phyloP scores from a whole-genome alignment of 2,329 filamentous ascomycete species.

The Venturia carpophila region DNA sequence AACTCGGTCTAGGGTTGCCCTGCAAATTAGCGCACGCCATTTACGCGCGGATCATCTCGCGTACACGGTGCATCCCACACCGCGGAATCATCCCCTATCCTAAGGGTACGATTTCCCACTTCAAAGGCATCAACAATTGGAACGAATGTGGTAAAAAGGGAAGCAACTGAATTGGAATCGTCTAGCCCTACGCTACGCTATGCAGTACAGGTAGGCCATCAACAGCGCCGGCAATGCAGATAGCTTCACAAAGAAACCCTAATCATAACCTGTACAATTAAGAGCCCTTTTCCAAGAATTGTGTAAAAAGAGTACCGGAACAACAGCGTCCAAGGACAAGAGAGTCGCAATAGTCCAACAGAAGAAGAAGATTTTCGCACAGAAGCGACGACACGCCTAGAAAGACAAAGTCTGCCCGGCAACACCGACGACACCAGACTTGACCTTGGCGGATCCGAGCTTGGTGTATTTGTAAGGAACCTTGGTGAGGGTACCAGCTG shows the following conservation, averaged over 20 bases:
- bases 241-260: not conserved
- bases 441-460: not conserved
- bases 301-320: not conserved
- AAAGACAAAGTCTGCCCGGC: slow-evolving; percentile 4
- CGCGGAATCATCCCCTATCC: too few species aligned
- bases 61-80: too few species aligned
- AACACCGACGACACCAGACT: slow-evolving; percentile 2
- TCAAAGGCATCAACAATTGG: too few species aligned
- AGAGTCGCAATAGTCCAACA: not conserved
- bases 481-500: not conserved
- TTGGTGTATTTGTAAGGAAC: slow-evolving; percentile 10
- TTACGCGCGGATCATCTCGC: too few species aligned
- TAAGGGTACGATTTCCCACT: too few species aligned
- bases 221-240: slow-evolving; percentile 1
- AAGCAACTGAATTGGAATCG: not conserved
- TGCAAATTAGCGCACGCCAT: too few species aligned
- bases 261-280: not conserved
- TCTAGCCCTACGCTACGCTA: not conserved
- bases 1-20: not conserved
- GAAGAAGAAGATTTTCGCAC: not conserved
- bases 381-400: slow-evolving; percentile 15
- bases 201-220: not conserved
- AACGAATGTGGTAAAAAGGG: not conserved
- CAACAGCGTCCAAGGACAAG: not conserved
- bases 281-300: not conserved